Conservation (phyloP, 306 rosid genomes). For the Casuarina cunninghamiana region DNA sequence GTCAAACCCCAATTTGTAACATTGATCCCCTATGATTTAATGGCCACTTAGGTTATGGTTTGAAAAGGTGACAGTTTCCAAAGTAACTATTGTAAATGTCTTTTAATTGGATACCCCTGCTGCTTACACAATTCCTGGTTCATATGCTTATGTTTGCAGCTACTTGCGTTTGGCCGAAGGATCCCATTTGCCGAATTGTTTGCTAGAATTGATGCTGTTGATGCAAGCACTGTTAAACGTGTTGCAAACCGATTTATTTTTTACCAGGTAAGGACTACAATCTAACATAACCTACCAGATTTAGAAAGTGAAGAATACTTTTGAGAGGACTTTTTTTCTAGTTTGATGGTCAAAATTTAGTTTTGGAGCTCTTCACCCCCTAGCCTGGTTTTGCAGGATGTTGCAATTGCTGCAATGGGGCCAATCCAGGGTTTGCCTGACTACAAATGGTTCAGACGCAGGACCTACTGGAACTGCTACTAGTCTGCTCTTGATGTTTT, state of each 20-base stretch:
- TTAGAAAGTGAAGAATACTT: not conserved
- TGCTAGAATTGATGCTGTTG: slow-evolving; percentile 94
- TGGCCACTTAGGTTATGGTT: not conserved
- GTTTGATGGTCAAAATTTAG: not conserved
- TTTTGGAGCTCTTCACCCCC: not conserved
- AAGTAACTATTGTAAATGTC: not conserved
- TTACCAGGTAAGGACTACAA: slow-evolving; percentile 62
- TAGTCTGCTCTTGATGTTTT: slow-evolving; percentile 42
- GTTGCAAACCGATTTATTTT: slow-evolving; percentile 91
- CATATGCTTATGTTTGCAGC: slow-evolving; percentile 36
- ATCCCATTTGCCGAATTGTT: slow-evolving; percentile 87
- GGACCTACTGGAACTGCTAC: slow-evolving; percentile 98
- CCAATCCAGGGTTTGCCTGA: slow-evolving; percentile 82
- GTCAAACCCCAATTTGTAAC: not conserved
- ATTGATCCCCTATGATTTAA: not conserved
- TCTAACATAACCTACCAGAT: not conserved
- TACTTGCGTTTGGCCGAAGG: slow-evolving; percentile 90
- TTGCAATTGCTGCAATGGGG: slow-evolving; percentile 91
- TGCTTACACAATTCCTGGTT: not conserved
- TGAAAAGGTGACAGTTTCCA: not conserved
- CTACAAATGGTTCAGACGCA: slow-evolving; percentile 98
- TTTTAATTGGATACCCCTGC: not conserved
- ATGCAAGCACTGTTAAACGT: slow-evolving; percentile 86
- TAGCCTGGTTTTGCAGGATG: slow-evolving; percentile 54
- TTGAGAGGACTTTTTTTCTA: not conserved